Evolutionary conservation across 805 yeast species (phyloP), one percentile per base, ranked within the genome.

Genomic region (Metschnikowia peoriensis): DNA sequence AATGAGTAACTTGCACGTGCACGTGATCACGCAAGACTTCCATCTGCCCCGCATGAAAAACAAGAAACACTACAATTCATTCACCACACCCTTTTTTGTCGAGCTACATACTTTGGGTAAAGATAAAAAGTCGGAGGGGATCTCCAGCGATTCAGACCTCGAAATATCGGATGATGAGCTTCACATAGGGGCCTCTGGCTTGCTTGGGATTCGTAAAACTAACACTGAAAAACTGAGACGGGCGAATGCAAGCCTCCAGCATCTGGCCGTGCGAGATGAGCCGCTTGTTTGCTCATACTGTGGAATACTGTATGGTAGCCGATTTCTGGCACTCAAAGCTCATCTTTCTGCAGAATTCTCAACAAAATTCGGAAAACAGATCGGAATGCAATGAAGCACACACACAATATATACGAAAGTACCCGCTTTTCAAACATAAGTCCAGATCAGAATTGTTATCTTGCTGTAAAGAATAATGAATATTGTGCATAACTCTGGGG

Each of bases 41-140:
- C 61, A 72, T 57, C 80, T 88, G 9, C 69, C 68, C 0, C 61
- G 72, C 28, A 51, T 88, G 69, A 88, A 87, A 64, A 72, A 82
- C 58, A 80, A 77, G 53, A 77, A 74, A 50, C 96, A 89, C 66
- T 88, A 82, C 66, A 84, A 84, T 62, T 84, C 91, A 3, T 89
- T 89, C 68, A 83, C 75, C 17, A 81, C 91, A 0, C 59, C 61
- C 0, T 89, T 89, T 63, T 88, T 88, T 52, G 81, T 87, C 1
- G 69, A 71, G 0, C 81, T 85, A 64, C 76, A 72, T 70, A 15
- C 65, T 2, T 40, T 39, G 17, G 34, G 35, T n/a, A 22, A 29
- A 8, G 15, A 12, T 11, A 14, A 12, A 2, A 12, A 16, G 6
- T 11, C 15, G 16, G 43, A 17, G 8, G 47, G 28, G 5, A 6